Percentiles rank a stretch among this genome's conserved stretches.
phyloP scores from a whole-genome alignment of 2,329 filamentous ascomycete species.

The Cytospora schulzeri region DNA sequence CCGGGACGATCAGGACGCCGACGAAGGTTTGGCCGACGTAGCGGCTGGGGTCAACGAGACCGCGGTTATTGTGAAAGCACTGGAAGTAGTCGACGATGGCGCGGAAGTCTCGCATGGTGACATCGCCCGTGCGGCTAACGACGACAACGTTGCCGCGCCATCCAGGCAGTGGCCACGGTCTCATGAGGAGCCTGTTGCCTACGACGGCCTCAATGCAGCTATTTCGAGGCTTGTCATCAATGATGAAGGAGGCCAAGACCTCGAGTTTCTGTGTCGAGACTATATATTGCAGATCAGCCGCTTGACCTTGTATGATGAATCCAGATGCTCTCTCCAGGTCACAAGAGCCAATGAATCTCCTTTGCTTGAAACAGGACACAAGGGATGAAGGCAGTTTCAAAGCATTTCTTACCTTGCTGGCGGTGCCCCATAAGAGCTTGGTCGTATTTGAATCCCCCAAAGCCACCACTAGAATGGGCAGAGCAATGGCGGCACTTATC shows the following conservation, averaged over 20 bases:
- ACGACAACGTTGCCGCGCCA: conserved; percentile 12
- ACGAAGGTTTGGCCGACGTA: conserved; percentile 55
- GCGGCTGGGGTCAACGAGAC: conserved; percentile 6
- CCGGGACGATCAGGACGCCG: conserved; percentile 63
- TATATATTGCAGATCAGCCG: not conserved
- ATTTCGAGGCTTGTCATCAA: not conserved
- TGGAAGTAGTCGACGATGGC: conserved; percentile 21
- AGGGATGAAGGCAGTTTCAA: not conserved
- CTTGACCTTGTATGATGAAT: not conserved
- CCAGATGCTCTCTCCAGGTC: not conserved
- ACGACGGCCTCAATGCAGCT: conserved; percentile 9
- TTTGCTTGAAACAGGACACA: too few relatives aligned
- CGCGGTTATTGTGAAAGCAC: conserved; percentile 3
- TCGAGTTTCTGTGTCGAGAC: conserved; percentile 1
- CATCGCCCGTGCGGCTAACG: conserved; percentile 6
- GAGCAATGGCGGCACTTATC: not conserved
- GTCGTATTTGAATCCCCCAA: not conserved
- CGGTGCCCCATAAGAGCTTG: not conserved
- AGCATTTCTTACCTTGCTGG: not conserved
- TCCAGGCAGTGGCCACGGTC: not conserved
- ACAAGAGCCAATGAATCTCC: too few relatives aligned
- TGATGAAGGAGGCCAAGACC: not conserved
- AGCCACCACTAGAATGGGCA: not conserved
- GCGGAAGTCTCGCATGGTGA: conserved; percentile 25
- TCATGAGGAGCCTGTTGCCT: not conserved